These are phyloP conservation scores for Gastrodia elata DNA, from an alignment of 106 monocot species.

Conservation along the genomic window DNA sequence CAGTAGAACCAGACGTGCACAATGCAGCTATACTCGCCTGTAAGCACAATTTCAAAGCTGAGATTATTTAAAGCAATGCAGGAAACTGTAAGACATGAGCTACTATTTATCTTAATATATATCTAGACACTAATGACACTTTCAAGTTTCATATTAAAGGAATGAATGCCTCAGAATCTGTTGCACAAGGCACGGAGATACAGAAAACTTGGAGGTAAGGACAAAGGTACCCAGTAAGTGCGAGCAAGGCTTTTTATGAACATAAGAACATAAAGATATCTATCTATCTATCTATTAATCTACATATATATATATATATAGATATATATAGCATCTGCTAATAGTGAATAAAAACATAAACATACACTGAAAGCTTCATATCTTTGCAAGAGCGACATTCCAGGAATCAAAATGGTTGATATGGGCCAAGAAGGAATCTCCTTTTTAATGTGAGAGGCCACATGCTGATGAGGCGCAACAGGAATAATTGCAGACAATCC, in stretches of 20 bases:
- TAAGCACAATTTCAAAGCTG: neutral
- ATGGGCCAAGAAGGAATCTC: conserved; percentile 27
- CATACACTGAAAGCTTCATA: conserved; percentile 81
- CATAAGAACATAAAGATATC: neutral
- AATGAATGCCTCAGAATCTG: neutral
- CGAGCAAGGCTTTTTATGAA: neutral
- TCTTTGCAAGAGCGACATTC: conserved; percentile 50
- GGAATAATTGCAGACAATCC: conserved; percentile 45
- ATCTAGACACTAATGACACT: neutral
- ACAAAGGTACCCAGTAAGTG: neutral
- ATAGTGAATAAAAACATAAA: conserved; percentile 1
- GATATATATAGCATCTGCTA: neutral
- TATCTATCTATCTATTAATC: too few relatives aligned
- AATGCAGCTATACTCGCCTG: conserved; percentile 89
- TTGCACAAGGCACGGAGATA: neutral
- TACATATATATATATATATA: too few relatives aligned
- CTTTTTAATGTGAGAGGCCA: conserved; percentile 40
- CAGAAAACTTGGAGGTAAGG: too few relatives aligned
- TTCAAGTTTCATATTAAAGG: neutral
- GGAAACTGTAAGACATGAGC: neutral
- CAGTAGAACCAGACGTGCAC: conserved; percentile 86
- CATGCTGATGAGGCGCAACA: conserved; percentile 65
- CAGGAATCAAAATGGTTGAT: conserved; percentile 43
- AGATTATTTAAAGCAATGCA: neutral
- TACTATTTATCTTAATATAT: neutral